phyloP scores from a whole-genome alignment of 306 rosid genomes.

The Notholithocarpus densiflorus region DNA sequence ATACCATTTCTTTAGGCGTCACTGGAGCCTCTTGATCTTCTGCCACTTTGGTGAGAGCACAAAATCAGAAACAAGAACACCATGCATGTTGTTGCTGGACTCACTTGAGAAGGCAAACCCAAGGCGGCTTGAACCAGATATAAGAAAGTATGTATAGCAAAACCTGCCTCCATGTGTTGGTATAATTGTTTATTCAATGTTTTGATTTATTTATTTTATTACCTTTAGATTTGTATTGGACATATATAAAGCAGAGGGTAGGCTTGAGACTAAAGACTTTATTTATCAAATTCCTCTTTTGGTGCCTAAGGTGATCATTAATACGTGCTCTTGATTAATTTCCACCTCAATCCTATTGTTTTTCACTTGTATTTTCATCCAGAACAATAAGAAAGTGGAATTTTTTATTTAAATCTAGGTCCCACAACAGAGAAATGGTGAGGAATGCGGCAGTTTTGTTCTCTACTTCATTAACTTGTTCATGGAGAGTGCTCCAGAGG shows the following conservation, averaged over 20 bases:
- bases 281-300: constrained; percentile 53
- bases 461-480: constrained; percentile 68
- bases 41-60: constrained; percentile 65
- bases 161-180: constrained; percentile 3
- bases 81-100: constrained; percentile 80
- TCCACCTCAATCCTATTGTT: not conserved
- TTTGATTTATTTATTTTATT: not conserved
- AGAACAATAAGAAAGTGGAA: not conserved
- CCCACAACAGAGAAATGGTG: constrained; percentile 70
- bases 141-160: constrained; percentile 49
- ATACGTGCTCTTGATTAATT: not conserved
- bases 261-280: constrained; percentile 32
- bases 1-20: constrained; percentile 48
- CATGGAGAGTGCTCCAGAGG: constrained; percentile 52
- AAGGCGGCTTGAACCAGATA: constrained; percentile 64
- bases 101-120: constrained; percentile 63
- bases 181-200: not conserved
- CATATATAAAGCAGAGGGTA: constrained; percentile 49
- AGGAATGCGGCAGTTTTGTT: constrained; percentile 73
- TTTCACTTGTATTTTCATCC: not conserved
- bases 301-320: constrained; percentile 49
- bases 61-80: constrained; percentile 38
- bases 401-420: constrained; percentile 39
- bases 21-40: constrained; percentile 77
- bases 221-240: constrained; percentile 60